A percentile compares a stretch with the other conserved stretches of the same genome.
phyloP scores from a whole-genome alignment of 2,329 filamentous ascomycete genomes.

The Aurifilum marmelostoma region DNA sequence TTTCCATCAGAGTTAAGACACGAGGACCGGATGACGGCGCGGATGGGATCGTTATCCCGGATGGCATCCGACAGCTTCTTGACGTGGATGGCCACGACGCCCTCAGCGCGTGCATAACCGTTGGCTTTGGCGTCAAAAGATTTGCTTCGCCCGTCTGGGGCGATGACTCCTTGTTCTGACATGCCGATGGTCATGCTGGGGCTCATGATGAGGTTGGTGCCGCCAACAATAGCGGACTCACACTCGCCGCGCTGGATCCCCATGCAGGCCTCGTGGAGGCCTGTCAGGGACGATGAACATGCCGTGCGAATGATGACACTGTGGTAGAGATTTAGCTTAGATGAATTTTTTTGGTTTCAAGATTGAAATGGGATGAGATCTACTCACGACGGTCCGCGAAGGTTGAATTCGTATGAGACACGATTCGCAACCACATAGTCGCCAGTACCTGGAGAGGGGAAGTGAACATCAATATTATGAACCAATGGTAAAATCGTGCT shows the following conservation, averaged over 20 bases:
- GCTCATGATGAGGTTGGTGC: slow-evolving; percentile 41
- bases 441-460: slow-evolving; percentile 37
- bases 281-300: slow-evolving; percentile 44
- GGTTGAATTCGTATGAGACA: slow-evolving; percentile 39
- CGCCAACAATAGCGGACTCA: slow-evolving; percentile 41
- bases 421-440: slow-evolving; percentile 43
- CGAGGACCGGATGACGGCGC: slow-evolving; percentile 44
- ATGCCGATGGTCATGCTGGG: slow-evolving; percentile 38
- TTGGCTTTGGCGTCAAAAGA: slow-evolving; percentile 49
- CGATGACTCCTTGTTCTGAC: slow-evolving; percentile 42
- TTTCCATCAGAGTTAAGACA: slow-evolving; percentile 48
- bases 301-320: slow-evolving; percentile 42
- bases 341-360: not conserved
- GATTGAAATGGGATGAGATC: not conserved
- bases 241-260: slow-evolving; percentile 38
- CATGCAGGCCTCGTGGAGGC: slow-evolving; percentile 38
- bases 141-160: slow-evolving; percentile 38
- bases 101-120: slow-evolving; percentile 57
- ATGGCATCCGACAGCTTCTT: slow-evolving; percentile 53
- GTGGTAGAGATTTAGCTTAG: not conserved
- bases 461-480: no score
- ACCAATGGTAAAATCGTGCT: no score
- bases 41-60: slow-evolving; percentile 48
- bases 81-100: slow-evolving; percentile 46
- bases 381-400: slow-evolving; percentile 39